phyloP scores from a whole-genome alignment of 2,329 filamentous ascomycete genomes.

The Stemphylium vesicarium region DNA sequence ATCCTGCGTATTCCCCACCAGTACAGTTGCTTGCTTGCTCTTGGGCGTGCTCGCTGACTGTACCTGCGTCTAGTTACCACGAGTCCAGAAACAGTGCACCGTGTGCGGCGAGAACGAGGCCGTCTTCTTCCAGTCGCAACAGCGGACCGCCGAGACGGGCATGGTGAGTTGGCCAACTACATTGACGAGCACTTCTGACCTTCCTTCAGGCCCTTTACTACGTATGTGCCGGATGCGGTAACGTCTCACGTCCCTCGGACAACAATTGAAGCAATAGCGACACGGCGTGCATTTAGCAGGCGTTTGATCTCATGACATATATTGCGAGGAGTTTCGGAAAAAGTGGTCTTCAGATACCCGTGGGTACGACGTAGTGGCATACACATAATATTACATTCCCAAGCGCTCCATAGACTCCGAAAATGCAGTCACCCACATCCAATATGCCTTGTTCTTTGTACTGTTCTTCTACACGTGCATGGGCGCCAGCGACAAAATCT shows the following conservation, averaged over 20 bases:
- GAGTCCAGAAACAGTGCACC: conserved; percentile 84
- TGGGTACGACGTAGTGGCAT: conserved; percentile 41
- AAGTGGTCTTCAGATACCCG: conserved; percentile 43
- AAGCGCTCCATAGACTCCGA: conserved; percentile 14
- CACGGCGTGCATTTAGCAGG: conserved; percentile 37
- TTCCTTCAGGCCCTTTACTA: conserved; percentile 57
- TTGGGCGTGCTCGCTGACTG: conserved; percentile 48
- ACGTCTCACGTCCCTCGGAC: conserved; percentile 68
- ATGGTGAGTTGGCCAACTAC: conserved; percentile 70
- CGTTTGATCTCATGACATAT: conserved; percentile 36
- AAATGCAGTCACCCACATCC: conserved; percentile 10
- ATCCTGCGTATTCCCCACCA: conserved; percentile 19
- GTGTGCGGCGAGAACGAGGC: conserved; percentile 85
- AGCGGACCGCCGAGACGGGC: conserved; percentile 94
- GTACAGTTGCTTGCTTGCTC: conserved; percentile 45
- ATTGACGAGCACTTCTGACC: conserved; percentile 17
- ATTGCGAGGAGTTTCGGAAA: conserved; percentile 37
- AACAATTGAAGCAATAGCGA: conserved; percentile 17
- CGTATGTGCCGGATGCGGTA: conserved; percentile 91
- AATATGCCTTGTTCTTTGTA: not conserved
- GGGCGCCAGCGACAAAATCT: conserved; percentile 94
- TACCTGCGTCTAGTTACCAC: conserved; percentile 74
- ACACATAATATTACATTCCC: conserved; percentile 35
- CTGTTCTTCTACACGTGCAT: conserved; percentile 68
- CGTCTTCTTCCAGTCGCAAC: conserved; percentile 98